Percentiles rank a stretch among this genome's conserved stretches.
Evolutionary conservation across 257 asterid species (phyloP).

Genomic region (Penstemon davidsonii): DNA sequence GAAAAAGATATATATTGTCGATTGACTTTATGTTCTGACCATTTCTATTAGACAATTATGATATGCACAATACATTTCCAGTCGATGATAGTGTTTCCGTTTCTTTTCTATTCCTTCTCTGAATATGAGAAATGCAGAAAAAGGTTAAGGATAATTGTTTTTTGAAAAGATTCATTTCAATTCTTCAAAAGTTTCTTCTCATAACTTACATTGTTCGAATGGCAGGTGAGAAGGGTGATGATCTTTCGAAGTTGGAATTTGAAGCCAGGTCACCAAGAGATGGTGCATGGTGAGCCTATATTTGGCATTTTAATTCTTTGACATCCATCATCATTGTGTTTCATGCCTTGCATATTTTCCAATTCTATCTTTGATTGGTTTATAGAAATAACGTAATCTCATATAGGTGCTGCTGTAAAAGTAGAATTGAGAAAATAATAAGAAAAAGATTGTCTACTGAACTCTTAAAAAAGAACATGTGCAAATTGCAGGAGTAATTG

Average conservation of each 20-base stretch:
- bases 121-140: too few species aligned
- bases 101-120: background rate
- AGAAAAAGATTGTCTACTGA: background rate
- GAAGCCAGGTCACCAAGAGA: conserved; percentile 83
- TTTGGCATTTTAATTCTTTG: background rate
- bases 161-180: background rate
- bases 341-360: conserved; percentile 13
- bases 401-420: background rate
- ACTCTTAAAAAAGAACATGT: background rate
- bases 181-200: conserved; percentile 10
- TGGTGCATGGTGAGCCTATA: conserved; percentile 75
- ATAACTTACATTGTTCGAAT: conserved; percentile 21
- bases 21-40: background rate
- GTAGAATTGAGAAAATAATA: background rate
- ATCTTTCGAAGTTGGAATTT: conserved; percentile 57
- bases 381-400: background rate
- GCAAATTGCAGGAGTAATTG: background rate
- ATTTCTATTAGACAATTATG: background rate
- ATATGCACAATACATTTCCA: background rate
- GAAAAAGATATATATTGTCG: background rate
- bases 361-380: conserved; percentile 6
- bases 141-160: too few species aligned
- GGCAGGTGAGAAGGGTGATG: conserved; percentile 53
- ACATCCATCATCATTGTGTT: background rate
- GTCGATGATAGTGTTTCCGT: background rate